Percentiles rank a stretch among this genome's conserved stretches.
phyloP scores from a whole-genome alignment of 192 early-diverging fungal genomes.

The Funneliformis mosseae region DNA sequence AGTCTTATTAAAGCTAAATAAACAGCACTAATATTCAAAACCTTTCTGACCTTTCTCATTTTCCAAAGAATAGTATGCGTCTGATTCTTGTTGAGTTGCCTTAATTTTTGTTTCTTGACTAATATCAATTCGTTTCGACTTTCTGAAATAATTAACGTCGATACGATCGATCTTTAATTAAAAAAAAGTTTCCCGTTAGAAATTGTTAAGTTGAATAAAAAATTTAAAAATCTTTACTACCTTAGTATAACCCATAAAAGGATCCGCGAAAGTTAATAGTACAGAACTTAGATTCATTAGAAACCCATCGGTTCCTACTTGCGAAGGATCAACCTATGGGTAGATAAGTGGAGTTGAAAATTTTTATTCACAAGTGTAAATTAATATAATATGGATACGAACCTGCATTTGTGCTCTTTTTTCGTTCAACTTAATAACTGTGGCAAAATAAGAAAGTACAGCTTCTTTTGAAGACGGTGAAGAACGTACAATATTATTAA shows the following conservation, averaged over 20 bases:
- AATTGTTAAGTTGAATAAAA: not conserved
- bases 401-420: conserved; percentile 77
- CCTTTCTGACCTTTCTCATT: not conserved
- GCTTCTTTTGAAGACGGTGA: conserved; percentile 56
- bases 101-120: conserved; percentile 80
- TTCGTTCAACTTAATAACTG: conserved; percentile 63
- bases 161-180: conserved; percentile 63
- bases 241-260: conserved; percentile 83
- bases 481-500: conserved; percentile 70
- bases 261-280: conserved; percentile 75
- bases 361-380: not conserved
- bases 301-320: conserved; percentile 85
- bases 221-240: conserved; percentile 36
- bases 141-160: conserved; percentile 71
- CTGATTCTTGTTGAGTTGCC: conserved; percentile 68
- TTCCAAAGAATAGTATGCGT: conserved; percentile 54
- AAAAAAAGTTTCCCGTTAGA: not conserved
- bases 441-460: conserved; percentile 69
- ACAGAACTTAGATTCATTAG: conserved; percentile 73
- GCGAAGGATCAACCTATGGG: conserved; percentile 77
- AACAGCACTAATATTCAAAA: not conserved
- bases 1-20: not conserved
- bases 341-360: conserved; percentile 40
- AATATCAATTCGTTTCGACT: conserved; percentile 60
- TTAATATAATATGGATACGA: not conserved